Percentiles rank a stretch among this genome's conserved stretches.
These are phyloP conservation scores for Mycena vitilis DNA, from an alignment of 768 basidiomycete genomes.

Conservation along the genomic window DNA sequence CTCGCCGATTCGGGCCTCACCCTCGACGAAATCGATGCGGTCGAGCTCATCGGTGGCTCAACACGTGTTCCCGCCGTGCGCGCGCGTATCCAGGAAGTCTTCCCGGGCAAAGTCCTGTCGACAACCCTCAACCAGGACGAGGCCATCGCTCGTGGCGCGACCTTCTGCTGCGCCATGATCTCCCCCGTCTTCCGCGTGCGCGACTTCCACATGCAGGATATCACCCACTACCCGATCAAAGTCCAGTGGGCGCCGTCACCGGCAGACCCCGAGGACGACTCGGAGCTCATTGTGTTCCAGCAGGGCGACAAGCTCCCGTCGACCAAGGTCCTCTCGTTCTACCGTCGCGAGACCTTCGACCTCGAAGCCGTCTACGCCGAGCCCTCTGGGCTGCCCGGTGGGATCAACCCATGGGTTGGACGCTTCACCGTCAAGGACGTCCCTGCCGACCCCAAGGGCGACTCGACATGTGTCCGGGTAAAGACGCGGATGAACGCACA, in stretches of 20 bases:
- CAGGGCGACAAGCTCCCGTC: conserved; percentile 88
- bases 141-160: conserved; percentile 94
- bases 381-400: conserved; percentile 75
- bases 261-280: conserved; percentile 88
- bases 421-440: conserved; percentile 87
- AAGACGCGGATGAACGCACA: conserved; percentile 90
- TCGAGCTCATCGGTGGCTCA: conserved; percentile 94
- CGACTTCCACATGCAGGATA: conserved; percentile 91
- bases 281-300: conserved; percentile 92
- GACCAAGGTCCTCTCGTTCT: conserved; percentile 96
- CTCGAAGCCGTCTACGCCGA: conserved; percentile 89
- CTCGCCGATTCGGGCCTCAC: conserved; percentile 84
- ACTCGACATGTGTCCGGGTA: conserved; percentile 87
- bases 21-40: conserved; percentile 85
- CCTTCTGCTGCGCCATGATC: conserved; percentile 96
- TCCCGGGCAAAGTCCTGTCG: conserved; percentile 85
- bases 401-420: conserved; percentile 87
- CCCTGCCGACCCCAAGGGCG: conserved; percentile 74
- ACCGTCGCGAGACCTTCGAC: conserved; percentile 89
- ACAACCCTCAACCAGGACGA: conserved; percentile 98
- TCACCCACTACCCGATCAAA: conserved; percentile 89
- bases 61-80: conserved; percentile 96
- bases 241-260: conserved; percentile 85
- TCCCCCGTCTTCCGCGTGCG: conserved; percentile 98
- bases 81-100: conserved; percentile 83